Evolutionary conservation across 2,329 filamentous ascomycete genomes (phyloP), one percentile per base, ranked within the genome.

Genomic region (Hirsutella minnesotensis): DNA sequence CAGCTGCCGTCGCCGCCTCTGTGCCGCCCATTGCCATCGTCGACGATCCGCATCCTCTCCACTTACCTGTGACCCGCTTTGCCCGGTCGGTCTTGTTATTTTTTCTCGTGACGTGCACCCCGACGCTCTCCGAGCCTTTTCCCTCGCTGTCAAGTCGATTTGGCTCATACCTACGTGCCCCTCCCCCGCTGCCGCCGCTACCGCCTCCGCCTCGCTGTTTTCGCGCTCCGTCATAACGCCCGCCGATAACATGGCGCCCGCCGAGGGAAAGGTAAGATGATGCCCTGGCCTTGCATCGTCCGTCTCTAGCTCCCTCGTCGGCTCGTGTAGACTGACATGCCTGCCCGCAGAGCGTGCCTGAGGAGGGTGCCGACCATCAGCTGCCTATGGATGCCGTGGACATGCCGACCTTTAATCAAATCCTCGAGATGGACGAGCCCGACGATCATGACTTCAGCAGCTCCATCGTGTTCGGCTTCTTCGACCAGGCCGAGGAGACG

Each of bases 391-490:
- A 92, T 51, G 73, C 73, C 58, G 81, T 98, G 64, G 90, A 96
- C 62, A 67, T 71, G 47, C 61, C 65, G 43, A 94, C 88, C 44
- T 98, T 98, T 56, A 80, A 82, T 55, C 92, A 96, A 70, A 96
- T 98, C 60, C 77, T 96, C 49, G 92, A 96, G 65, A 95, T 98
- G 90, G 92, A 98, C 62, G 92, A 96, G 50, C 84, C 86, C 50
- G 77, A 81, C 10, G 84, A 90, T 49, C 75, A 81, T 53, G 87
- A 95, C 39, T 96, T 96, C 71, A 94, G 85, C 66, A 77, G 73
- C 54, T 82, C 83, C 47, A 89, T 98, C 51, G 89, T 96, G 39
- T 83, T 79, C 58, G 86, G 87, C 47, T 98, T 95, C 69, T 94
- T 96, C 53, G 81, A 87, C 16, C 92, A 98, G 67, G 90, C 88